These are phyloP conservation scores for Zoysia japonica DNA, from an alignment of 176 grass and related monocot species.

Conservation along the genomic window DNA sequence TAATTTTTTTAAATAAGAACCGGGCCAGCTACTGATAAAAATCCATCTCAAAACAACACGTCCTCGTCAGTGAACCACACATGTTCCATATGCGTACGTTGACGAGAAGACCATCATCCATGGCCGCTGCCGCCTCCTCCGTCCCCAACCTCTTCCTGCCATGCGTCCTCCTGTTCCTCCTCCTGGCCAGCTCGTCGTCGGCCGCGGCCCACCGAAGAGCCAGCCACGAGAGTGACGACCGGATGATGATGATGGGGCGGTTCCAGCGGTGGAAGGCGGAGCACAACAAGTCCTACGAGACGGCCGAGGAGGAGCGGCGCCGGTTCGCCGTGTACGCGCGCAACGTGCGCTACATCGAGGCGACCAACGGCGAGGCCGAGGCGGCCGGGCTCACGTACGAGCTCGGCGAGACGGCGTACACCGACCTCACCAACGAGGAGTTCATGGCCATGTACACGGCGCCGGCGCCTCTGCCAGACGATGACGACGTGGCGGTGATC, in stretches of 20 bases:
- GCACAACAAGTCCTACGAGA: constrained; percentile 34
- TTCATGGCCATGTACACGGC: constrained; percentile 55
- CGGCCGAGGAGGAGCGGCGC: constrained; percentile 23
- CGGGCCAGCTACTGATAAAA: not conserved
- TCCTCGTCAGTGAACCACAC: not conserved
- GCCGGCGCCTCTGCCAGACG: not conserved
- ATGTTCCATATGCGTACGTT: not conserved
- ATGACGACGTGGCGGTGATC: constrained; percentile 3
- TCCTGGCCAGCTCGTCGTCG: not conserved
- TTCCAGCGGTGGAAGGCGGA: constrained; percentile 48
- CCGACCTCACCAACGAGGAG: constrained; percentile 60
- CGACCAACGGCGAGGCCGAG: constrained; percentile 36
- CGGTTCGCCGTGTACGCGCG: constrained; percentile 35
- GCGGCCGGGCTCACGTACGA: constrained; percentile 51
- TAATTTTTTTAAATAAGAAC: not conserved
- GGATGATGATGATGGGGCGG: constrained; percentile 5
- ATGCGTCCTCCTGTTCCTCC: not conserved
- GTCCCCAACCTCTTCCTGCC: not conserved
- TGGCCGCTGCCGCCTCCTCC: constrained; percentile 16
- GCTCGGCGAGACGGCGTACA: constrained; percentile 58
- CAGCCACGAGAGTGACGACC: not conserved
- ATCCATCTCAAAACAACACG: not conserved
- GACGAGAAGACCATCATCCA: not conserved
- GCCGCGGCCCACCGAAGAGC: not conserved
- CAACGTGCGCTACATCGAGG: constrained; percentile 56